Evolutionary conservation across 75 land plant species (phyloP).

Genomic region (Picea sitchensis): DNA sequence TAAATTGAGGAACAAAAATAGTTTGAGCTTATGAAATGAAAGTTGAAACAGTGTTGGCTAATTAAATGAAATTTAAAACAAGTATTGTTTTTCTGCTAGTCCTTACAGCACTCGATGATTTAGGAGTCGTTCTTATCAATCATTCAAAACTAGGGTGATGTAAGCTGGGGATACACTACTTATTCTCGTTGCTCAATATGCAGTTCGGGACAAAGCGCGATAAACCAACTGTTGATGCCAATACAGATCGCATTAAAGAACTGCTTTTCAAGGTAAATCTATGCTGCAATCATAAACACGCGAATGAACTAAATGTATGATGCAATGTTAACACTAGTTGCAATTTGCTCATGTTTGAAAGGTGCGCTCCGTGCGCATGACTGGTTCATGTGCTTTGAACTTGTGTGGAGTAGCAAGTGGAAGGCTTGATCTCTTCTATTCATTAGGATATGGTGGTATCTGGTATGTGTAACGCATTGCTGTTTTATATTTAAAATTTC

Average conservation of each 20-base stretch:
- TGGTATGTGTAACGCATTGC: constrained; percentile 44
- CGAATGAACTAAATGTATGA: not conserved
- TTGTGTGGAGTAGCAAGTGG: constrained; percentile 97
- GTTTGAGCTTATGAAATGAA: too few species aligned
- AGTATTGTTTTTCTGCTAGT: too few species aligned
- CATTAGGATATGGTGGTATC: constrained; percentile 91
- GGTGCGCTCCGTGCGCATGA: constrained; percentile 92
- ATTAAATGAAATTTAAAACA: too few species aligned
- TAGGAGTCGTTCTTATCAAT: too few species aligned
- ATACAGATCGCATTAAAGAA: constrained; percentile 68
- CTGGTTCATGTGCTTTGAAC: constrained; percentile 93
- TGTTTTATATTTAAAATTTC: too few species aligned
- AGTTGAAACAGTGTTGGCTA: too few species aligned
- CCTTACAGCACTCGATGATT: too few species aligned
- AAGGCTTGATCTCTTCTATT: constrained; percentile 89
- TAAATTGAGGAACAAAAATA: too few species aligned
- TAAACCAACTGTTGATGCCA: constrained; percentile 60
- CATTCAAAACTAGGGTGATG: too few species aligned
- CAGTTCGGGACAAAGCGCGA: constrained; percentile 92
- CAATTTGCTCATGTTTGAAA: constrained; percentile 19
- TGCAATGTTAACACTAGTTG: not conserved
- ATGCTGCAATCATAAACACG: not conserved
- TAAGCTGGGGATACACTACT: too few species aligned
- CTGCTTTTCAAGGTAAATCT: constrained; percentile 77
- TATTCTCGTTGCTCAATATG: too few species aligned